These are phyloP conservation scores for Ascosphaera acerosa DNA, from an alignment of 2,329 filamentous ascomycete genomes.

Conservation along the genomic window DNA sequence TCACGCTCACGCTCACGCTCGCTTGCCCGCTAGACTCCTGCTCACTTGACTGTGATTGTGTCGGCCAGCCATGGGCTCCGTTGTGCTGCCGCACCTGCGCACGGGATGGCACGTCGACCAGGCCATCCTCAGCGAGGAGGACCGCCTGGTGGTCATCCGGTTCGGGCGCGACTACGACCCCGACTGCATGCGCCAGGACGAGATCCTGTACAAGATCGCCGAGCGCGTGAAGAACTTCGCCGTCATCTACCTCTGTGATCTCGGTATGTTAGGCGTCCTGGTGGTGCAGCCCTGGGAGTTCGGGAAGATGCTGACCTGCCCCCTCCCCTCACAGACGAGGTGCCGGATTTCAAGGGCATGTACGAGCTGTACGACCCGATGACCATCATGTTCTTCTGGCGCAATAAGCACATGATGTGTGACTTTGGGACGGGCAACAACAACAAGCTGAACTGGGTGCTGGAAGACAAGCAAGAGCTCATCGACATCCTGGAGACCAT, in stretches of 20 bases:
- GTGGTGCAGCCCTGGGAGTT: no score
- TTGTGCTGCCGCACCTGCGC: slow-evolving; percentile 71
- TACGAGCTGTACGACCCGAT: slow-evolving; percentile 78
- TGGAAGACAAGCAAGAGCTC: slow-evolving; percentile 94
- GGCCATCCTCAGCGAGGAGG: slow-evolving; percentile 73
- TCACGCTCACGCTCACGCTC: no score
- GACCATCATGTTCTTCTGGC: slow-evolving; percentile 94
- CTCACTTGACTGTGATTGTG: no score
- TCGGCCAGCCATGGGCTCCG: slow-evolving; percentile 39
- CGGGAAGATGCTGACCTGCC: no score
- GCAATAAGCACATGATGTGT: slow-evolving; percentile 84
- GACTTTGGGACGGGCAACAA: slow-evolving; percentile 56
- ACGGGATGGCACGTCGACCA: slow-evolving; percentile 98
- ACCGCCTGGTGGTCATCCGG: slow-evolving; percentile 76
- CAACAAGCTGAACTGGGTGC: slow-evolving; percentile 90
- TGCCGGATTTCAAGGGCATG: slow-evolving; percentile 90
- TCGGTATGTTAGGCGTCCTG: slow-evolving; percentile 1
- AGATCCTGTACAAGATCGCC: slow-evolving; percentile 83
- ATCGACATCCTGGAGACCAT: slow-evolving; percentile 98
- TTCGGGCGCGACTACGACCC: slow-evolving; percentile 73
- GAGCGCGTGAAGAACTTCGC: slow-evolving; percentile 56
- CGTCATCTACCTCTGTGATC: slow-evolving; percentile 76
- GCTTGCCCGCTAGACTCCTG: no score
- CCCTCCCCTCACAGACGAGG: slow-evolving; percentile 34
- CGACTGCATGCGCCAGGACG: slow-evolving; percentile 52